These are phyloP conservation scores for Straminergon stramineum DNA, from an alignment of 225 moss, liverwort and hornwort genomes.

Conservation along the genomic window DNA sequence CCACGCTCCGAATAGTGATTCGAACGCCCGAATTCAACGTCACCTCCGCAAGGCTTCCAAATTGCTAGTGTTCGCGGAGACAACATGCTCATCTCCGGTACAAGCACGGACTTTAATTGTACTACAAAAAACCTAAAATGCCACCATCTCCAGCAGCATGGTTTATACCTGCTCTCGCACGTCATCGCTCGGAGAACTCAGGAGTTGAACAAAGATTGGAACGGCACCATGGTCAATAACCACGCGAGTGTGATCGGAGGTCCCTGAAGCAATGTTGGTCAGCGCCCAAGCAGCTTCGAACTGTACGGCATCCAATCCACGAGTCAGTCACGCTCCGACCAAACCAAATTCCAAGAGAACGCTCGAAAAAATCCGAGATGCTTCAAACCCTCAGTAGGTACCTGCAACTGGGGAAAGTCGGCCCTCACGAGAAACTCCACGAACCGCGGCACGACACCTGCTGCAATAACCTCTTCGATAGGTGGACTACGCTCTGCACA, in stretches of 20 bases:
- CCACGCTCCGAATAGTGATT: no score
- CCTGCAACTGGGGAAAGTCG: slow-evolving; percentile 89
- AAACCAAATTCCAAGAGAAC: background rate
- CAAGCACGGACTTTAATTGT: no score
- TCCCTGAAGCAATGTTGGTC: slow-evolving; percentile 95
- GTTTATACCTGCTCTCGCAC: slow-evolving; percentile 79
- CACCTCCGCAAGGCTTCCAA: no score
- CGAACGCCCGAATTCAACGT: background rate
- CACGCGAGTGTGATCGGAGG: slow-evolving; percentile 90
- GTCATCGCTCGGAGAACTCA: slow-evolving; percentile 89
- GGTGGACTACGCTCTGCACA: slow-evolving; percentile 85
- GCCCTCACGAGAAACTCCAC: slow-evolving; percentile 78
- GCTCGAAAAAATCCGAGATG: no score
- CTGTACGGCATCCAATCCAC: slow-evolving; percentile 5
- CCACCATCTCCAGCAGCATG: no score
- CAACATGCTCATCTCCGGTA: background rate
- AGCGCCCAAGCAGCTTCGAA: slow-evolving; percentile 98
- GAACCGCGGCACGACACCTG: slow-evolving; percentile 94
- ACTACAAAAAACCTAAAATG: background rate
- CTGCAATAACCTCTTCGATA: slow-evolving; percentile 92
- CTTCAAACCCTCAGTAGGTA: background rate
- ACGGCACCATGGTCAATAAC: slow-evolving; percentile 94
- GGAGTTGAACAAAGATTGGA: slow-evolving; percentile 87
- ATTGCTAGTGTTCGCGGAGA: no score
- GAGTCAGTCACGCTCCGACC: background rate